Conservation (phyloP, 805 yeast species). For the Zygosaccharomyces lentus region DNA sequence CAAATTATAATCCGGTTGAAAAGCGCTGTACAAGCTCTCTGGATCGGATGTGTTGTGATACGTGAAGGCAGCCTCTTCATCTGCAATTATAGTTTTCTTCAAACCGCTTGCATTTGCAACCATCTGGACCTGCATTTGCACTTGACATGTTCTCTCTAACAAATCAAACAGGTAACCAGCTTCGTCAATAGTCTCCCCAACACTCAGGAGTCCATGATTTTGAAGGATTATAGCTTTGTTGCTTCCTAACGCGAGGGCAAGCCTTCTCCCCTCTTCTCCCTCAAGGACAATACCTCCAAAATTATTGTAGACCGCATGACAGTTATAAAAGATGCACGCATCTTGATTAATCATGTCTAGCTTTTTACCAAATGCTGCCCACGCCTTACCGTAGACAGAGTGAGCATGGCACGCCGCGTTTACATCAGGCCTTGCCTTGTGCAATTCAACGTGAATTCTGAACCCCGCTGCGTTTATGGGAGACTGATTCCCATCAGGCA, state of each 20-base stretch:
- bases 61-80: constrained; percentile 64
- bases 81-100: constrained; percentile 43
- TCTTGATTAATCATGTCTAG: constrained; percentile 79
- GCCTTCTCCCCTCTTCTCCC: constrained; percentile 52
- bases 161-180: constrained; percentile 61
- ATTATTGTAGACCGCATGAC: constrained; percentile 59
- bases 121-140: constrained; percentile 59
- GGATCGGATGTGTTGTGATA: constrained; percentile 55
- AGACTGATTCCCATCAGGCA: constrained; percentile 47
- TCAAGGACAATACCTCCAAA: constrained; percentile 78
- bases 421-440: constrained; percentile 61
- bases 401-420: constrained; percentile 69
- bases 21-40: constrained; percentile 63
- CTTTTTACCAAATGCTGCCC: constrained; percentile 56
- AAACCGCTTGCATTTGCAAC: constrained; percentile 40
- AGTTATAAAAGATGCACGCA: constrained; percentile 58
- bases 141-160: constrained; percentile 59
- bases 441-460: constrained; percentile 60
- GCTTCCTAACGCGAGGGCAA: constrained; percentile 57
- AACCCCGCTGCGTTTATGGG: constrained; percentile 65
- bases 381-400: constrained; percentile 58
- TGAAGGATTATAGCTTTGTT: constrained; percentile 56
- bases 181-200: constrained; percentile 66
- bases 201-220: constrained; percentile 68
- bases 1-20: constrained; percentile 59